Conservation (phyloP, 257 asterid species). For the Penstemon davidsonii region DNA sequence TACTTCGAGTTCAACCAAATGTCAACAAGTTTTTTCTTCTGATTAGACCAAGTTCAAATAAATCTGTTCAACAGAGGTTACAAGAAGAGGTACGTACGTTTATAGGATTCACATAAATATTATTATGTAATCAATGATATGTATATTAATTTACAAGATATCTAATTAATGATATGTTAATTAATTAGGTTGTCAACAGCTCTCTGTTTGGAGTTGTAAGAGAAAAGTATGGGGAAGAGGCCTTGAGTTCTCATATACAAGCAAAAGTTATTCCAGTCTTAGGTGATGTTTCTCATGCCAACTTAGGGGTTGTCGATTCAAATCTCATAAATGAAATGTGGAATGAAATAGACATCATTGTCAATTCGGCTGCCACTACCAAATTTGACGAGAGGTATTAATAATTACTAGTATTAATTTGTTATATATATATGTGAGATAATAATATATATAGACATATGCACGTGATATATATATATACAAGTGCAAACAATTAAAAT, state of each 20-base stretch:
- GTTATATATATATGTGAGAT: no score
- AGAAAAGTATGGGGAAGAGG: conserved; percentile 9
- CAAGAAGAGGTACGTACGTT: conserved; percentile 23
- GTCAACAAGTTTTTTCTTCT: conserved; percentile 26
- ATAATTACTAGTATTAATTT: no score
- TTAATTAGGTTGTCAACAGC: no score
- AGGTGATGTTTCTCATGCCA: conserved; percentile 37
- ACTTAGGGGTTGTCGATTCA: conserved; percentile 31
- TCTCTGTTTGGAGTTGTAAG: conserved; percentile 17
- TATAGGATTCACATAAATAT: no score
- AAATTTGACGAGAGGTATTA: conserved; percentile 35
- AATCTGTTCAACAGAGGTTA: conserved; percentile 19
- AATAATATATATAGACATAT: no score
- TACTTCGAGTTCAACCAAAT: conserved; percentile 27
- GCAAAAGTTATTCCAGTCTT: conserved; percentile 30
- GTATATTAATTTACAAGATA: no score
- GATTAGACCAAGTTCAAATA: conserved; percentile 17
- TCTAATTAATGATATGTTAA: no score
- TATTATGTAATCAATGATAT: no score
- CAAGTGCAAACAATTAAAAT: no score
- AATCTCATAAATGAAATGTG: conserved; percentile 28
- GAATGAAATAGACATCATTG: conserved; percentile 22
- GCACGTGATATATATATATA: no score
- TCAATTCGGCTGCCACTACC: conserved; percentile 46
- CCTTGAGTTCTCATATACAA: conserved; percentile 6